Percentiles rank a stretch among this genome's conserved stretches.
Conservation (phyloP, 2,329 filamentous ascomycete genomes). For the Lasiodiplodia gonubiensis region DNA sequence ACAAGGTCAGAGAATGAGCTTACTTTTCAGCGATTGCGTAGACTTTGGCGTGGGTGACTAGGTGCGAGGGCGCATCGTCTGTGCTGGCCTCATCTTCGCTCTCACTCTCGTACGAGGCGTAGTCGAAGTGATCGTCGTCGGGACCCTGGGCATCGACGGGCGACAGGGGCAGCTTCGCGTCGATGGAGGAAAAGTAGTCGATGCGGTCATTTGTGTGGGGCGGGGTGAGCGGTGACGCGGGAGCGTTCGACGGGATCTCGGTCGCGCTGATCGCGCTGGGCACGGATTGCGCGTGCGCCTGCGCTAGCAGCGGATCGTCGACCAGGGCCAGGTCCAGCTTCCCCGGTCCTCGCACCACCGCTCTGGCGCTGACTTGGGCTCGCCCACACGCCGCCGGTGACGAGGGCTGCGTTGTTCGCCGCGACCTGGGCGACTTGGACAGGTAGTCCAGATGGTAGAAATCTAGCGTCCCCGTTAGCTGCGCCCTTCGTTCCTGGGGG, state of each 20-base stretch:
- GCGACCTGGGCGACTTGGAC: slow-evolving; percentile 37
- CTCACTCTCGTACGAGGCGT: slow-evolving; percentile 26
- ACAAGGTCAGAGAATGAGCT: slow-evolving; percentile 35
- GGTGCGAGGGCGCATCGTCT: slow-evolving; percentile 48
- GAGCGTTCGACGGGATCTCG: slow-evolving; percentile 27
- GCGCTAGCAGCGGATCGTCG: slow-evolving; percentile 47
- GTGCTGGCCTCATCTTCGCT: slow-evolving; percentile 40
- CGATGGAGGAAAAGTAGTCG: slow-evolving; percentile 26
- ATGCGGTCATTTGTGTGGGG: slow-evolving; percentile 25
- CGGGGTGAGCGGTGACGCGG: slow-evolving; percentile 24
- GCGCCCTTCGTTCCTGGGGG: not conserved
- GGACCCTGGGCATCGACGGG: slow-evolving; percentile 19
- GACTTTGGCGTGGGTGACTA: slow-evolving; percentile 54
- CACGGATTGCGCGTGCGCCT: slow-evolving; percentile 24
- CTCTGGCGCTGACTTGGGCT: slow-evolving; percentile 29
- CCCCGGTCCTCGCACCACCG: slow-evolving; percentile 5
- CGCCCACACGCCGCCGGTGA: slow-evolving; percentile 35
- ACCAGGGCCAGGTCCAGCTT: slow-evolving; percentile 39
- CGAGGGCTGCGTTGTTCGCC: slow-evolving; percentile 40
- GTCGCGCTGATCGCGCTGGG: slow-evolving; percentile 13
- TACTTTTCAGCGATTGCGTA: slow-evolving; percentile 59
- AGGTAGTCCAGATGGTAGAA: slow-evolving; percentile 52
- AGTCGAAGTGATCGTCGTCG: slow-evolving; percentile 16
- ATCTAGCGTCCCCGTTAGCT: slow-evolving; percentile 36
- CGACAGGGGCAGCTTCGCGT: slow-evolving; percentile 27